Evolutionary conservation across 495 filamentous ascomycete species (phyloP), one percentile per base, ranked within the genome.

Genomic region (Daldinia grandis): DNA sequence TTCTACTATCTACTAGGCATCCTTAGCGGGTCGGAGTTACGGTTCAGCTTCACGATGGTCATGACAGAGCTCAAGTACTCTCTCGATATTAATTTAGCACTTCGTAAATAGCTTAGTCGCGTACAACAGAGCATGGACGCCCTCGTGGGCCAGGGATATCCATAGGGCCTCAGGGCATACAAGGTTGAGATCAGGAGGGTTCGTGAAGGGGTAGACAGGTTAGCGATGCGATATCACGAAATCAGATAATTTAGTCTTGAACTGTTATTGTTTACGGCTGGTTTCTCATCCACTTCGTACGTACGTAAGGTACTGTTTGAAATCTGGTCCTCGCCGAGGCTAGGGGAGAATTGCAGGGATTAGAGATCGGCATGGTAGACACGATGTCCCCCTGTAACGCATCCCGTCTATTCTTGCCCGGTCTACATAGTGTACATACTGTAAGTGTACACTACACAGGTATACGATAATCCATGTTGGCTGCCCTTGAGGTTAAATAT

Each of bases 301-400:
- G 33, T 35, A 35, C 31, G 55, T 58, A 38, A 35, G 15, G 15
- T 40, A 8, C n/a, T 54, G 37, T 60, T 51, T 27, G 42, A 51
- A 56, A 35, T 21, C 30, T 35, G 15, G 53, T 33, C 53, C 53
- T 35, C 2, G 56, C 30, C 38, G 58, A 66, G 69, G 56, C 63
- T 67, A 67, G 59, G 59, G 55, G 47, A 35, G 37, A 6, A 37
- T 55, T 28, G 27, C 70, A 65, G 61, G 70, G 64, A 49, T 58
- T 25, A 1, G 1, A 58, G 70, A 66, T 73, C 61, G 55, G 61
- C 57, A 65, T 58, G 47, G 62, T 58, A 68, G 62, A 64, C 69
- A 72, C 55, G 69, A 72, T 62, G 24, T 40, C 17, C 64, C 69
- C 69, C 69, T 72, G 69, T 47, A 72, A 64, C 64, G 49, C 64